Conservation (phyloP, 768 basidiomycete genomes). For the Hypholoma sublateritium region DNA sequence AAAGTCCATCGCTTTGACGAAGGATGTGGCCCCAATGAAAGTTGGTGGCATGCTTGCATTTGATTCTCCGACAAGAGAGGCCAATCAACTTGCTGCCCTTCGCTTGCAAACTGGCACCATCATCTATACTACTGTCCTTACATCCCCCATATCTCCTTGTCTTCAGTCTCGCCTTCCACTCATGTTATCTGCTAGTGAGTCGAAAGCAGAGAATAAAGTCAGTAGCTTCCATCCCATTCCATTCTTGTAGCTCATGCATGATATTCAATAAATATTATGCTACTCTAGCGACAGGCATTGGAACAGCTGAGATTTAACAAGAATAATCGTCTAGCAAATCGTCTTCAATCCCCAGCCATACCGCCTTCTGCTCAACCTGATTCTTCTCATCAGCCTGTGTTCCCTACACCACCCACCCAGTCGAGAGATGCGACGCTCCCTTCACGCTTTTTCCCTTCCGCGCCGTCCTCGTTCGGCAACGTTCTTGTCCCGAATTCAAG, state of each 20-base stretch:
- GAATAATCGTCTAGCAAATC: slow-evolving; percentile 28
- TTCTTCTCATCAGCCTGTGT: slow-evolving; percentile 22
- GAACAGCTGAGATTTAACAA: slow-evolving; percentile 48
- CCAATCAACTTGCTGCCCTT: slow-evolving; percentile 16
- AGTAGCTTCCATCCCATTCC: slow-evolving; percentile 22
- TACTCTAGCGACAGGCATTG: slow-evolving; percentile 39
- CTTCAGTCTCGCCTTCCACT: slow-evolving; percentile 17
- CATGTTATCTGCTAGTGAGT: slow-evolving; percentile 51
- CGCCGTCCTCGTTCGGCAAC: slow-evolving; percentile 48
- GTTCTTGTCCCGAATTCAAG: slow-evolving; percentile 81
- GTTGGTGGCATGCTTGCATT: slow-evolving; percentile 31
- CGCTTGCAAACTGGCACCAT: slow-evolving; percentile 27
- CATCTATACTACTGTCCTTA: slow-evolving; percentile 15
- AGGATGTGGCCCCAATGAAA: no score
- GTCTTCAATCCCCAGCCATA: slow-evolving; percentile 22
- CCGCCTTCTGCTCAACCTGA: slow-evolving; percentile 26
- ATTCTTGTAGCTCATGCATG: not conserved
- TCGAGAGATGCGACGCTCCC: slow-evolving; percentile 74
- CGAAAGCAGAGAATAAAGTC: slow-evolving; percentile 50
- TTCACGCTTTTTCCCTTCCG: slow-evolving; percentile 58
- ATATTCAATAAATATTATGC: slow-evolving; percentile 1
- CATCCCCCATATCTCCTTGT: slow-evolving; percentile 19
- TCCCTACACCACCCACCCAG: slow-evolving; percentile 53
- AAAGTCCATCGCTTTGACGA: no score
- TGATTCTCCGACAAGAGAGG: slow-evolving; percentile 54